Evolutionary conservation across 352 stramenopile species (phyloP).

Genomic region (Globisporangium apiculatum): DNA sequence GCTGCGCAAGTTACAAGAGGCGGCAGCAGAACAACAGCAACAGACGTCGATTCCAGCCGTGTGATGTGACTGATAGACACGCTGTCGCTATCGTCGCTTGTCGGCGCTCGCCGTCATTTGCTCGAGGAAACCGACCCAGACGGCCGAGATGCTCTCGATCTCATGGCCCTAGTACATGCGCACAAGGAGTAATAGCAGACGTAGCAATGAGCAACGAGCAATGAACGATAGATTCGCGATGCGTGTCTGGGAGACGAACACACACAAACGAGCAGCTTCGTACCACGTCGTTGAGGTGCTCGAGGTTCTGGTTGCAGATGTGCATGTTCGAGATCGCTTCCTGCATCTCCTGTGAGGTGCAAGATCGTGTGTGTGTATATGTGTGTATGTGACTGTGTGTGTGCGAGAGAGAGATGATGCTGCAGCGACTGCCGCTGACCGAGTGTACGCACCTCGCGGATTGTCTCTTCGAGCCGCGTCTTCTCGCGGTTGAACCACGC

Average conservation of each 20-base stretch:
- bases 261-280: background rate
- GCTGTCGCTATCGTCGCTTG: constrained; percentile 22
- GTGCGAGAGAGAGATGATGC: background rate
- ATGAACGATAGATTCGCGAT: no score
- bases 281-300: constrained; percentile 79
- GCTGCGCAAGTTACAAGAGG: constrained; percentile 36
- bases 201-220: background rate
- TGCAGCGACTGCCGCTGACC: background rate
- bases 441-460: constrained; percentile 41
- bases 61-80: constrained; percentile 8
- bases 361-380: background rate
- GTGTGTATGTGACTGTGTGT: background rate
- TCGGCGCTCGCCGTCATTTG: constrained; percentile 40
- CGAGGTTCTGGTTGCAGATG: constrained; percentile 75
- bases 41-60: constrained; percentile 8
- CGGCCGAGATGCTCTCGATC: constrained; percentile 60
- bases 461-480: constrained; percentile 60
- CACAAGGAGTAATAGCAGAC: background rate
- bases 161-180: constrained; percentile 42
- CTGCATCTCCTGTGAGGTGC: constrained; percentile 46
- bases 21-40: constrained; percentile 25
- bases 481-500: constrained; percentile 68
- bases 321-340: constrained; percentile 77
- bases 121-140: constrained; percentile 67
- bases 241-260: no score